phyloP scores from a whole-genome alignment of 129 eudicot species.

The Artemisia argyi region DNA sequence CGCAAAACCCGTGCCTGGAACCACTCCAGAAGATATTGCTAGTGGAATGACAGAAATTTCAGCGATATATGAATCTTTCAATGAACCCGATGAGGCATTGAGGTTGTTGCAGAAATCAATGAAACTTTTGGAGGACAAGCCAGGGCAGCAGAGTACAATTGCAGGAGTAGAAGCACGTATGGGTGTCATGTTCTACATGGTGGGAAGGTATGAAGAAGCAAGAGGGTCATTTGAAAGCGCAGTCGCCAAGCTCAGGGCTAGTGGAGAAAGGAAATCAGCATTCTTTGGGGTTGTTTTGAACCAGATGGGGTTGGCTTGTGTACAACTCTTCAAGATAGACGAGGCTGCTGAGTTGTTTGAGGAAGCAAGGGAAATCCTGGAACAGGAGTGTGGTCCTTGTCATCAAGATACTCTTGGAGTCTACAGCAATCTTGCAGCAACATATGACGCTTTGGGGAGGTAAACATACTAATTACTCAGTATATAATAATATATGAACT shows the following conservation, averaged over 20 bases:
- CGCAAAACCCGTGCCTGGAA: slow-evolving; percentile 94
- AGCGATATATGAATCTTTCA: slow-evolving; percentile 81
- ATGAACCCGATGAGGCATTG: slow-evolving; percentile 94
- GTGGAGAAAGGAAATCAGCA: slow-evolving; percentile 94
- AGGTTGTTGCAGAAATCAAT: slow-evolving; percentile 79
- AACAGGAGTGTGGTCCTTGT: slow-evolving; percentile 92
- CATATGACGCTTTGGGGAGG: slow-evolving; percentile 99
- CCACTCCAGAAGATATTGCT: slow-evolving; percentile 88
- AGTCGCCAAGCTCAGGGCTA: slow-evolving; percentile 77
- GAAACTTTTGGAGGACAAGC: slow-evolving; percentile 89
- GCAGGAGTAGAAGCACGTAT: slow-evolving; percentile 96
- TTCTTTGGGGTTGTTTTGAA: slow-evolving; percentile 95
- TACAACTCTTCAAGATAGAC: slow-evolving; percentile 87
- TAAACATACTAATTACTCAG: slow-evolving; percentile 22
- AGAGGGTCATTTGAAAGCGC: slow-evolving; percentile 73
- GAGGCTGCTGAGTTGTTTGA: slow-evolving; percentile 98
- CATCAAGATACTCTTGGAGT: slow-evolving; percentile 99
- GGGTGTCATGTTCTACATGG: slow-evolving; percentile 96
- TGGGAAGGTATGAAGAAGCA: slow-evolving; percentile 91
- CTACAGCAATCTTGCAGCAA: slow-evolving; percentile 97
- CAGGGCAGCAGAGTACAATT: slow-evolving; percentile 91
- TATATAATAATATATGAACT: slow-evolving; percentile 2
- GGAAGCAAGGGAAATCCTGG: slow-evolving; percentile 90
- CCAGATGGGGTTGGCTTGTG: slow-evolving; percentile 96
- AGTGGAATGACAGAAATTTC: slow-evolving; percentile 91